Percentiles rank a stretch among this genome's conserved stretches.
phyloP scores from a whole-genome alignment of 345 rosid species.

The Eutrema yunnanense region DNA sequence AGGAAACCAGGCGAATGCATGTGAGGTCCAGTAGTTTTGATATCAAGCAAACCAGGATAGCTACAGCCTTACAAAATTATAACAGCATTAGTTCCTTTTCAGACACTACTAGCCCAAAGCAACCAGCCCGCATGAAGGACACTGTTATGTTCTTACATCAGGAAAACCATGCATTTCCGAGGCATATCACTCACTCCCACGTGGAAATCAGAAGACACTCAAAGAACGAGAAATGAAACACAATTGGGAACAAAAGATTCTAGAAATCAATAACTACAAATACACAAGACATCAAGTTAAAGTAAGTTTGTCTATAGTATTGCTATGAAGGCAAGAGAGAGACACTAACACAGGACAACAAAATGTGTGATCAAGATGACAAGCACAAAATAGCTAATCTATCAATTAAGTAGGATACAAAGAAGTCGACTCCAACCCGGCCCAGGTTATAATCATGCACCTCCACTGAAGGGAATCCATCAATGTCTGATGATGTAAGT shows the following conservation, averaged over 20 bases:
- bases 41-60: conserved; percentile 12
- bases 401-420: conserved; percentile 48
- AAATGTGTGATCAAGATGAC: background rate
- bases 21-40: background rate
- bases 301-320: background rate
- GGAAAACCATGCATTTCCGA: conserved; percentile 17
- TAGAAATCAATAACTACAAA: background rate
- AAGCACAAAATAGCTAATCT: conserved; percentile 6
- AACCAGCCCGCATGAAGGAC: conserved; percentile 1
- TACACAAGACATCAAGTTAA: background rate
- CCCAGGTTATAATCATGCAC: conserved; percentile 44
- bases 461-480: conserved; percentile 44
- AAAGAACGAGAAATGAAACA: background rate
- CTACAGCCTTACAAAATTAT: conserved; percentile 15
- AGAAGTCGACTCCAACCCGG: conserved; percentile 39
- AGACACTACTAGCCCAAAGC: conserved; percentile 5
- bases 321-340: background rate
- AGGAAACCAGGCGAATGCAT: conserved; percentile 5
- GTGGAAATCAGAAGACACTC: background rate
- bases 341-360: background rate
- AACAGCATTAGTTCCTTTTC: conserved; percentile 12
- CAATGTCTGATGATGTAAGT: conserved; percentile 51
- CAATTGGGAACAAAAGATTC: background rate
- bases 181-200: background rate
- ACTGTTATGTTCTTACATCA: conserved; percentile 15